These are phyloP conservation scores for Crithidia brevicula DNA, from an alignment of 208 protist species.

Conservation along the genomic window DNA sequence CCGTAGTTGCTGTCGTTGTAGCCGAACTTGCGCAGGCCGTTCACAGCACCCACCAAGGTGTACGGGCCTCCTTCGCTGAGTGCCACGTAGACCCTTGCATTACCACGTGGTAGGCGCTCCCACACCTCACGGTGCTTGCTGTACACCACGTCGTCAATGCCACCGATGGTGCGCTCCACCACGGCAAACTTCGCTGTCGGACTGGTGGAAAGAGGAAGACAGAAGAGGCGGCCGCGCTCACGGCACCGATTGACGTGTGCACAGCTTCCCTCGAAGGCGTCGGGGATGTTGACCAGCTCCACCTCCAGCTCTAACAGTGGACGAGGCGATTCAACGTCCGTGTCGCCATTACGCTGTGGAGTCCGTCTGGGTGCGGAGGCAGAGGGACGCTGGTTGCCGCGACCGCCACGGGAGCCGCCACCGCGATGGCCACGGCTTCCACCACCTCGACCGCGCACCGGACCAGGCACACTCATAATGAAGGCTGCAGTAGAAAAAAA, in stretches of 20 bases:
- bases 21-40: conserved; percentile 78
- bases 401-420: neutral
- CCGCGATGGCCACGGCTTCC: neutral
- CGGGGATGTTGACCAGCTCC: conserved; percentile 16
- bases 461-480: too few relatives aligned
- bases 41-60: conserved; percentile 33
- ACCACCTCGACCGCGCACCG: neutral
- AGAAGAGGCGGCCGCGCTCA: conserved; percentile 34
- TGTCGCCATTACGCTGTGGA: too few relatives aligned
- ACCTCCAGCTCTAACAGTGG: neutral
- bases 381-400: too few relatives aligned
- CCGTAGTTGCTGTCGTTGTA: conserved; percentile 40
- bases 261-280: conserved; percentile 30
- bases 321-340: too few relatives aligned
- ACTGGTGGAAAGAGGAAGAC: neutral
- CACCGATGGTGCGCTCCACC: conserved; percentile 59
- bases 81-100: conserved; percentile 46
- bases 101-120: conserved; percentile 63
- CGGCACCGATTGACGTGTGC: conserved; percentile 24
- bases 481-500: too few relatives aligned
- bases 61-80: neutral
- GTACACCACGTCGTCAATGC: conserved; percentile 66
- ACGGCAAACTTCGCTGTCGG: conserved; percentile 33
- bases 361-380: too few relatives aligned
- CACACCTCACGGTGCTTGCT: conserved; percentile 46